Evolutionary conservation across 495 filamentous ascomycete genomes (phyloP).

Genomic region (Trichoderma parareesei): DNA sequence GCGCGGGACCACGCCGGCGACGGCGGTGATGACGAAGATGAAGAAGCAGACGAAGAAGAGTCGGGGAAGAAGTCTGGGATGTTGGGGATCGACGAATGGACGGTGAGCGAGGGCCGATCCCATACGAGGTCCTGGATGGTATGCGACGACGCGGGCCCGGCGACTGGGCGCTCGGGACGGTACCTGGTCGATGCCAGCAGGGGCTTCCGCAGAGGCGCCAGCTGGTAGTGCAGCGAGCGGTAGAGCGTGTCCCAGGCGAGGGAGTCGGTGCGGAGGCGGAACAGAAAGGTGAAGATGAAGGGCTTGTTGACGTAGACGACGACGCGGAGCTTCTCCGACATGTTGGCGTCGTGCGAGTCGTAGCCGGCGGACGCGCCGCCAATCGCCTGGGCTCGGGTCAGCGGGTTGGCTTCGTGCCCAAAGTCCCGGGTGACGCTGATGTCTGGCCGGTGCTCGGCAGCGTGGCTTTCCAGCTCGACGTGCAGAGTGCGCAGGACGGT

Average conservation of each 20-base stretch:
- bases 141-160: constrained; percentile 32
- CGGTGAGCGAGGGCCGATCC: constrained; percentile 65
- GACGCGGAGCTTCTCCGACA: constrained; percentile 53
- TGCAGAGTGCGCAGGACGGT: constrained; percentile 39
- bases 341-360: constrained; percentile 37
- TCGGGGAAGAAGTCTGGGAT: constrained; percentile 52
- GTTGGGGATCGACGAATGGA: constrained; percentile 82
- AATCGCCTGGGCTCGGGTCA: neutral
- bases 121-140: constrained; percentile 76
- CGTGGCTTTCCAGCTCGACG: constrained; percentile 37
- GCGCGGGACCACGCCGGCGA: constrained; percentile 56
- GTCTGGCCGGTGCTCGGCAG: constrained; percentile 26
- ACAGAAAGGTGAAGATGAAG: constrained; percentile 88
- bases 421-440: constrained; percentile 34
- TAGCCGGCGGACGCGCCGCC: neutral
- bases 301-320: constrained; percentile 69
- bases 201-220: constrained; percentile 66
- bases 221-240: constrained; percentile 70
- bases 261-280: constrained; percentile 59
- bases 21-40: neutral
- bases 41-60: neutral
- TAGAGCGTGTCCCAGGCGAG: constrained; percentile 67
- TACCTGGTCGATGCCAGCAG: constrained; percentile 57
- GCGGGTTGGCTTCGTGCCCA: constrained; percentile 23
- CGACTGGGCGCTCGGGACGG: constrained; percentile 36